Percentiles rank a stretch among this genome's conserved stretches.
phyloP scores from a whole-genome alignment of 306 rosid species.

The Delonix regia region DNA sequence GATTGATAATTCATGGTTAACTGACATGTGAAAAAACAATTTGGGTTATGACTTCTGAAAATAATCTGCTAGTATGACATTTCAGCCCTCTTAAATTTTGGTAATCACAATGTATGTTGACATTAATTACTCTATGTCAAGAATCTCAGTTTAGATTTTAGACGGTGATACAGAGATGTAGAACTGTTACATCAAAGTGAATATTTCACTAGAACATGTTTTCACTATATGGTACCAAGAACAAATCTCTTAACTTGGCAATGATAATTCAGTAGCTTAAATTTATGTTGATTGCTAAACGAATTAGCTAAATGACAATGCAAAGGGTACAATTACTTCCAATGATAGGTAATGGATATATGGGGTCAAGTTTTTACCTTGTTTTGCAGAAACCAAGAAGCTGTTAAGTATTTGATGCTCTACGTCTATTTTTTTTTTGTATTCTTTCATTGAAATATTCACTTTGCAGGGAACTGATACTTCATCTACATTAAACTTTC shows the following conservation, averaged over 20 bases:
- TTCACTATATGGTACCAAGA: neutral
- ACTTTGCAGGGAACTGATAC: constrained; percentile 40
- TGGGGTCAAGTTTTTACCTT: constrained; percentile 31
- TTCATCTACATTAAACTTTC: constrained; percentile 57
- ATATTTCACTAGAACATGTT: neutral
- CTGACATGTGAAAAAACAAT: neutral
- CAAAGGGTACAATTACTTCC: neutral
- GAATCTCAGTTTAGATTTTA: constrained; percentile 3
- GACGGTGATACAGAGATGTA: neutral
- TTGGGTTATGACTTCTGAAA: neutral
- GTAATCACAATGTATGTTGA: neutral
- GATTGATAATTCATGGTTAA: constrained; percentile 1
- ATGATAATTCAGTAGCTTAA: too few species aligned
- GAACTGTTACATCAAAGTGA: neutral
- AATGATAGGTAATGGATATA: neutral
- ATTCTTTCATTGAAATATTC: neutral
- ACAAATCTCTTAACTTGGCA: neutral
- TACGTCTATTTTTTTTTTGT: neutral
- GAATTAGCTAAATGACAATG: too few species aligned
- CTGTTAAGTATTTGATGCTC: neutral
- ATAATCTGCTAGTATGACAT: constrained; percentile 5
- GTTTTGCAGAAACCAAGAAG: constrained; percentile 7
- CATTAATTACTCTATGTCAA: neutral
- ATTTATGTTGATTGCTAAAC: too few species aligned
- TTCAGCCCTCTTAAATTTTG: constrained; percentile 18